Conservation (phyloP, 345 rosid species). For the Excoecaria cochinchinensis region DNA sequence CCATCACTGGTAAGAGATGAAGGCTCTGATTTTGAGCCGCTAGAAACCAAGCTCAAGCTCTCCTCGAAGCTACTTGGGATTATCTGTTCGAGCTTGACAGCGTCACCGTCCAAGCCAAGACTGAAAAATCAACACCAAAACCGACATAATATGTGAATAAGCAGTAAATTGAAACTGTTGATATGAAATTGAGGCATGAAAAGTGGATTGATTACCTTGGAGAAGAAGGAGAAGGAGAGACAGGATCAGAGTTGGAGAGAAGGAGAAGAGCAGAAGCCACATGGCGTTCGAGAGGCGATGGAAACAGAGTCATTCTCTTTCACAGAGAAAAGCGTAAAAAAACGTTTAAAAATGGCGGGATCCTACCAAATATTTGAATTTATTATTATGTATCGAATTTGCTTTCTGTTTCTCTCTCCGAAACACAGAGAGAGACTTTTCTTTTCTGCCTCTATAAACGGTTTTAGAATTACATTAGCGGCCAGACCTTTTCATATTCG, state of each 20-base stretch:
- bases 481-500: too few relatives aligned
- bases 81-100: not conserved
- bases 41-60: conserved; percentile 42
- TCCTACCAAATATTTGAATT: conserved; percentile 22
- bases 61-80: conserved; percentile 20
- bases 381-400: not conserved
- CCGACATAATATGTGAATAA: not conserved
- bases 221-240: conserved; percentile 26
- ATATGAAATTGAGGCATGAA: not conserved
- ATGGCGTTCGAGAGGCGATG: conserved; percentile 55
- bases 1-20: conserved; percentile 44
- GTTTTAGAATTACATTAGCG: too few relatives aligned
- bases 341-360: conserved; percentile 51
- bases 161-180: conserved; percentile 1
- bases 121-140: conserved; percentile 19
- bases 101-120: conserved; percentile 22
- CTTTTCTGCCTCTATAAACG: not conserved
- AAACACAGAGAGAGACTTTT: too few relatives aligned
- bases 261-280: conserved; percentile 83
- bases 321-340: not conserved
- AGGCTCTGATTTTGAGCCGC: conserved; percentile 31
- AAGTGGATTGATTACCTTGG: conserved; percentile 25
- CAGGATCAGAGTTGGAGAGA: conserved; percentile 42
- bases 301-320: conserved; percentile 49
- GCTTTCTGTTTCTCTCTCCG: not conserved